These are phyloP conservation scores for Exophiala alcalophila DNA, from an alignment of 2,329 filamentous ascomycete species.

Conservation along the genomic window DNA sequence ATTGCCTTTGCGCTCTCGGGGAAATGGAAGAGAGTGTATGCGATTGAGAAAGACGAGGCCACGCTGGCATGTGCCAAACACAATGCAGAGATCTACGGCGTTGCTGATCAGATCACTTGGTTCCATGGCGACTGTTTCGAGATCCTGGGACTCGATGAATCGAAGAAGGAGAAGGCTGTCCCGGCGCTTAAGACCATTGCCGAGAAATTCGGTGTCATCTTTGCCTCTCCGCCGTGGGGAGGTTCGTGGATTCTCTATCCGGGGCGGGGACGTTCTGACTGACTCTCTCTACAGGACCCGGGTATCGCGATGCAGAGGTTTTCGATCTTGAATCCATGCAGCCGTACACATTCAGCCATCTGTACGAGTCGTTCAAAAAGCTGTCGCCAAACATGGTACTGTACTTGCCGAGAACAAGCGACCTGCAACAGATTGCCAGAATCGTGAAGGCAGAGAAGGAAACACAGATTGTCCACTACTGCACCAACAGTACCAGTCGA, in stretches of 20 bases:
- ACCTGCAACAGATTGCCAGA: slow-evolving; percentile 72
- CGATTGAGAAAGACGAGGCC: slow-evolving; percentile 77
- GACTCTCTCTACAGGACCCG: slow-evolving; percentile 49
- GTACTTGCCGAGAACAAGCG: slow-evolving; percentile 81
- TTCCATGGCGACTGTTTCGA: slow-evolving; percentile 84
- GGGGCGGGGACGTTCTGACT: background rate
- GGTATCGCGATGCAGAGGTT: slow-evolving; percentile 63
- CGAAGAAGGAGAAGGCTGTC: slow-evolving; percentile 16
- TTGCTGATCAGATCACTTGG: slow-evolving; percentile 76
- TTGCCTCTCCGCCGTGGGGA: slow-evolving; percentile 72
- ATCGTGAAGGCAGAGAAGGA: slow-evolving; percentile 51
- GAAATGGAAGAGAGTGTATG: slow-evolving; percentile 79
- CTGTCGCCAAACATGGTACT: slow-evolving; percentile 61
- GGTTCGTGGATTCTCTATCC: slow-evolving; percentile 43
- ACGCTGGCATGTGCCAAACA: slow-evolving; percentile 87
- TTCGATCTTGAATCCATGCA: slow-evolving; percentile 86
- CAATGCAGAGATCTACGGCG: slow-evolving; percentile 83
- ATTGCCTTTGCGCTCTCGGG: slow-evolving; percentile 87
- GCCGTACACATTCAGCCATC: slow-evolving; percentile 69
- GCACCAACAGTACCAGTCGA: slow-evolving; percentile 85
- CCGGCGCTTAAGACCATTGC: slow-evolving; percentile 48
- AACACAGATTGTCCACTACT: slow-evolving; percentile 81
- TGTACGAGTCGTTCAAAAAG: slow-evolving; percentile 61
- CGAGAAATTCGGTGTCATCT: slow-evolving; percentile 57
- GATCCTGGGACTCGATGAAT: slow-evolving; percentile 51